These are phyloP conservation scores for Neopestalotiopsis rosae DNA, from an alignment of 2,329 filamentous ascomycete species.

Conservation along the genomic window DNA sequence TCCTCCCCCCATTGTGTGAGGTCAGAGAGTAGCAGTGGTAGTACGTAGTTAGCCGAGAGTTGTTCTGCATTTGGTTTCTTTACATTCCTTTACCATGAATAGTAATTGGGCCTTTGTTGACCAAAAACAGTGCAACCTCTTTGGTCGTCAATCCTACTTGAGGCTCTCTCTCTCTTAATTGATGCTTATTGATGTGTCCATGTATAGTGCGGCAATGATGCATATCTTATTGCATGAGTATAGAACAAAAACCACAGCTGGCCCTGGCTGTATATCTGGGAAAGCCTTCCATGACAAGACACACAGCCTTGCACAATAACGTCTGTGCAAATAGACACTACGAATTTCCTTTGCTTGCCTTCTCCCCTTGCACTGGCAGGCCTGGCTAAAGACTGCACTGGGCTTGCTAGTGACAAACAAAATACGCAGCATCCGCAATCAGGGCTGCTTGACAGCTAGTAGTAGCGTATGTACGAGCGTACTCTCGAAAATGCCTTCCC, in stretches of 20 bases:
- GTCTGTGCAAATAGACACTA: background rate
- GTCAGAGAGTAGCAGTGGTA: background rate
- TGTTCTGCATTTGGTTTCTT: background rate
- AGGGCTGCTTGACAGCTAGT: background rate
- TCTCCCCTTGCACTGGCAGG: background rate
- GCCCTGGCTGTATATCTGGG: background rate
- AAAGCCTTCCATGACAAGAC: background rate
- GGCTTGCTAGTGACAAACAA: background rate
- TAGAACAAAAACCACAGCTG: background rate
- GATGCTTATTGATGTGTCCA: background rate
- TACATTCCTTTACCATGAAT: background rate
- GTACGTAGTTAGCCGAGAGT: background rate
- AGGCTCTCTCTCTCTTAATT: background rate
- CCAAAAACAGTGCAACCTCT: background rate
- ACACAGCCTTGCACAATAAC: constrained; percentile 3
- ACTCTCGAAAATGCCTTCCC: background rate
- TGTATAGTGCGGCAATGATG: constrained; percentile 10
- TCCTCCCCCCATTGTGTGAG: background rate
- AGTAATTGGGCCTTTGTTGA: background rate
- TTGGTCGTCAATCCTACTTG: background rate
- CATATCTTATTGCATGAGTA: constrained; percentile 14
- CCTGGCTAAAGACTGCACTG: background rate
- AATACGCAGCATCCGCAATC: background rate
- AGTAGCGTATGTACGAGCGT: background rate
- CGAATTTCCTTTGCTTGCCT: background rate